phyloP scores from a whole-genome alignment of 1,284 basidiomycete species.

The Sanghuangporus sanghuang region DNA sequence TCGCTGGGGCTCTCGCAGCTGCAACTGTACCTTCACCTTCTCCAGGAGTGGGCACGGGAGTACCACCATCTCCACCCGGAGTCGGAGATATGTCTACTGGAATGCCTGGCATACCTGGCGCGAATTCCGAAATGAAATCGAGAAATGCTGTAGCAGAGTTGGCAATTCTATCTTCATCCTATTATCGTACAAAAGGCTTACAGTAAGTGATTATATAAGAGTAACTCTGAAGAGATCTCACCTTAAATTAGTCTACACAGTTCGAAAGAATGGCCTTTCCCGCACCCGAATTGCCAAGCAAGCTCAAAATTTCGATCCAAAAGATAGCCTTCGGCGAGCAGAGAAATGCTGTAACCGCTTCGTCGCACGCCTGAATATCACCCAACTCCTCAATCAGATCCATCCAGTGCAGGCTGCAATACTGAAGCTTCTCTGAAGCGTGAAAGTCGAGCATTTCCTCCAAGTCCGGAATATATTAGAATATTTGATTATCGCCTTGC shows the following conservation, averaged over 20 bases:
- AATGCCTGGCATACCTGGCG: background rate
- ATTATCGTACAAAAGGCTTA: background rate
- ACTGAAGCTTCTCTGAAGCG: background rate
- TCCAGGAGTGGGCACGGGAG: rapidly evolving
- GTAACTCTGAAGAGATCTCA: background rate
- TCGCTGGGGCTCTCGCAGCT: too few species aligned
- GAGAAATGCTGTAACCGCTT: background rate
- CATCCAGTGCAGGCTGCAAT: background rate
- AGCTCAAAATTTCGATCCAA: background rate
- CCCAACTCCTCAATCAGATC: background rate
- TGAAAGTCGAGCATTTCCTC: background rate
- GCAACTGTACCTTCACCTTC: too few species aligned
- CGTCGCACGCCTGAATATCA: background rate
- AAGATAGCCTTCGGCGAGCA: background rate
- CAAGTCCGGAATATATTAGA: background rate
- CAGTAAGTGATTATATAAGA: background rate
- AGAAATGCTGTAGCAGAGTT: background rate
- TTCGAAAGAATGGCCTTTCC: background rate
- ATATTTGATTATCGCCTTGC: background rate
- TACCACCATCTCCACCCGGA: too few species aligned
- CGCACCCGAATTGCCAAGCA: background rate
- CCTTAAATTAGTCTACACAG: background rate
- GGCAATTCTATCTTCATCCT: background rate
- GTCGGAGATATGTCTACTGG: background rate
- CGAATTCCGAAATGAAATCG: background rate